Conservation (phyloP, 2,329 filamentous ascomycete genomes). For the Colletotrichum musicola region DNA sequence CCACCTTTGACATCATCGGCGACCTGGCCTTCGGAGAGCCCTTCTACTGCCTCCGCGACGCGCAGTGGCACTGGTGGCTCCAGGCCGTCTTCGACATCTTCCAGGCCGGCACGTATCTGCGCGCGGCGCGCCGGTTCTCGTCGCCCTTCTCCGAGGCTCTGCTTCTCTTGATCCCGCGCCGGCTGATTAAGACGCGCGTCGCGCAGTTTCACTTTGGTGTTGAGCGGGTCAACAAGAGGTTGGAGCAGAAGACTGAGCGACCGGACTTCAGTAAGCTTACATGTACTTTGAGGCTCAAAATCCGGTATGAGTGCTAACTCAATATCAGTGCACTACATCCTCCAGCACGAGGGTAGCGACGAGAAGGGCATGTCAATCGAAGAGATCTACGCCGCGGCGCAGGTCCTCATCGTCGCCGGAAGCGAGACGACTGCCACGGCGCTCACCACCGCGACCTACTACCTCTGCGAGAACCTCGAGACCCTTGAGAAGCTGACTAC, state of each 20-base stretch:
- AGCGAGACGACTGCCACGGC: slow-evolving; percentile 51
- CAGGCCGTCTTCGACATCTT: slow-evolving; percentile 42
- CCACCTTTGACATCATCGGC: slow-evolving; percentile 49
- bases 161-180: slow-evolving; percentile 27
- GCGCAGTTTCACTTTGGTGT: slow-evolving; percentile 34
- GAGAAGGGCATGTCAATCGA: slow-evolving; percentile 30
- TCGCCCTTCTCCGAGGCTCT: slow-evolving; percentile 30
- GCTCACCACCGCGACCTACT: slow-evolving; percentile 44
- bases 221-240: slow-evolving; percentile 23
- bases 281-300: neutral
- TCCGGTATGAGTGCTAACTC: neutral
- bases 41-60: slow-evolving; percentile 45
- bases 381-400: slow-evolving; percentile 32
- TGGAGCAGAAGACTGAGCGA: slow-evolving; percentile 27
- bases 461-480: slow-evolving; percentile 48
- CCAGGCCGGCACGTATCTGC: slow-evolving; percentile 33
- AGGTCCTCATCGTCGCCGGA: slow-evolving; percentile 47
- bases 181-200: slow-evolving; percentile 31
- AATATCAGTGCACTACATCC: slow-evolving; percentile 21
- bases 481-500: slow-evolving; percentile 47
- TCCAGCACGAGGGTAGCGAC: slow-evolving; percentile 21
- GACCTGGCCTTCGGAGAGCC: slow-evolving; percentile 47
- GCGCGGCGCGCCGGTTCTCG: slow-evolving; percentile 30
- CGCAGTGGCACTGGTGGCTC: slow-evolving; percentile 46
- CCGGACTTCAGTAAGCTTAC: slow-evolving; percentile 30